These are phyloP conservation scores for Celoporthe dispersa DNA, from an alignment of 2,329 filamentous ascomycete genomes.

Conservation along the genomic window DNA sequence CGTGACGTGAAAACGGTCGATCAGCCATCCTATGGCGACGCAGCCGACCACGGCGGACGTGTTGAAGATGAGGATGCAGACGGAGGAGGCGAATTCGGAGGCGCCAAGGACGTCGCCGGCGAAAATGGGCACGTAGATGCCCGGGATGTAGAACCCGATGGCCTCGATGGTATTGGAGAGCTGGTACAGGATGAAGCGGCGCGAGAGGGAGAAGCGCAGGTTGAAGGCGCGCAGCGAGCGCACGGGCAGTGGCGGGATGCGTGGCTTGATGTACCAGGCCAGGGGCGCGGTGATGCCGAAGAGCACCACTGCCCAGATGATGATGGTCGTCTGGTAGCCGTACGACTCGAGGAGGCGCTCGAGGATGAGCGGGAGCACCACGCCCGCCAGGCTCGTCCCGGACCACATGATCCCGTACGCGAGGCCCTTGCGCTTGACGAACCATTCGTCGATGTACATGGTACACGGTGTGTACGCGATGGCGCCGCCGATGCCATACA, in stretches of 20 bases:
- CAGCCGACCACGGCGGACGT: constrained; percentile 63
- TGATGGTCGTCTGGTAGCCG: constrained; percentile 58
- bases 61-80: constrained; percentile 64
- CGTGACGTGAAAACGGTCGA: constrained; percentile 57
- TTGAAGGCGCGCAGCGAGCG: constrained; percentile 46
- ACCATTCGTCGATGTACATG: constrained; percentile 66
- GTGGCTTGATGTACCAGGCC: constrained; percentile 61
- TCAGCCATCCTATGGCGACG: constrained; percentile 60
- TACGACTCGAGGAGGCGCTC: constrained; percentile 53
- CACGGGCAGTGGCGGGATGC: constrained; percentile 50
- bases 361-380: constrained; percentile 57
- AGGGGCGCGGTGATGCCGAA: constrained; percentile 58
- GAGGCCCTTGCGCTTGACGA: constrained; percentile 59
- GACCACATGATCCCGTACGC: constrained; percentile 69
- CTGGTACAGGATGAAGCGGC: constrained; percentile 61
- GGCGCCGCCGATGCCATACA: constrained; percentile 63
- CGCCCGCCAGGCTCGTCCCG: constrained; percentile 55
- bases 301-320: constrained; percentile 55
- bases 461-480: constrained; percentile 61
- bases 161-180: constrained; percentile 62
- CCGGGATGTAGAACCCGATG: constrained; percentile 66
- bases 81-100: constrained; percentile 53
- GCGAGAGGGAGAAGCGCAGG: constrained; percentile 55
- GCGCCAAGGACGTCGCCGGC: constrained; percentile 53
- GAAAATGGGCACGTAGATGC: constrained; percentile 65